Evolutionary conservation across 2,329 filamentous ascomycete species (phyloP), one percentile per base, ranked within the genome.

Genomic region (Alternaria metachromatica): DNA sequence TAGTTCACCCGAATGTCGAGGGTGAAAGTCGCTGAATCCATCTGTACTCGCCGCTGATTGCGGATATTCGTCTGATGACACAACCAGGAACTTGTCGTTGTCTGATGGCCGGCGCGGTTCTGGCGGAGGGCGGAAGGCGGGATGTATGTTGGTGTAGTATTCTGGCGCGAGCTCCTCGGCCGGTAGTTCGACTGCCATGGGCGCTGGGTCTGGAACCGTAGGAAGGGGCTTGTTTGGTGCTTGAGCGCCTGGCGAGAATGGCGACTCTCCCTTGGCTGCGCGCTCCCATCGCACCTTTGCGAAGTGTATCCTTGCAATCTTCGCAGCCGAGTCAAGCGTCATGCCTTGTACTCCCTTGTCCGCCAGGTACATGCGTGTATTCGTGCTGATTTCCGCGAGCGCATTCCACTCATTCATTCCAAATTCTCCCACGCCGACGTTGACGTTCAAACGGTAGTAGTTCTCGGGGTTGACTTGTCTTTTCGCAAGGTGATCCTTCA

Each of bases 331-430:
- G 60, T 90, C 88, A 57, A 91, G 84, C 7, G 93, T 92, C 86
- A 93, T 92, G 70, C 83, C 86, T 77, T 97, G 92, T 62, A 96
- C 90, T 1, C 89, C 89, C 11, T 87, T 85, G 65, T 90, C 90
- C 8, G 86, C 84, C 57, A 99, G 87, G 77, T 98, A 99, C 67
- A 91, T 88, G 70, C 92, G 88, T 0, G 96, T 99, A 76, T 91
- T 91, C 13, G 93, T 97, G 82, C 93, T 97, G 81, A 99, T 98
- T 56, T 97, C 95, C 25, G 92, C 91, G n/a, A 98, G 83, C 4
- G 94, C 89, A 73, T 93, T 88, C 96, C 96, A 99, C 78, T 98
- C 96, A 77, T 98, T 99, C 94, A 99, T 98, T 55, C 92, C 95
- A 78, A 97, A 98, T 76, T 98, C 96, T 57, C 95, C 94, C 4